Evolutionary conservation across 306 rosid species (phyloP).

Genomic region (Malus sieversii): DNA sequence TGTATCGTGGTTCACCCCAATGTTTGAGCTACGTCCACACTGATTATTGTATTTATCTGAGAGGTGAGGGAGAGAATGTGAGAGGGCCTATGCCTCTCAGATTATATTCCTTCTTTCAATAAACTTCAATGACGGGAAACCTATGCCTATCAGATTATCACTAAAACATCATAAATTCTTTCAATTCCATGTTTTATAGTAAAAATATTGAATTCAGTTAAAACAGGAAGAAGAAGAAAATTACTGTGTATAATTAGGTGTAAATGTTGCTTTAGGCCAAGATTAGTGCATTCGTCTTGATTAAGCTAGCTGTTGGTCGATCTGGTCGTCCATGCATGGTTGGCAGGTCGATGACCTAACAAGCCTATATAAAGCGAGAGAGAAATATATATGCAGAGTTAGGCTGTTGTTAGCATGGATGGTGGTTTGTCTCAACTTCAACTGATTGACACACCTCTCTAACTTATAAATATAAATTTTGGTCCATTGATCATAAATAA

Average conservation of each 20-base stretch:
- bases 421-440: conserved; percentile 16
- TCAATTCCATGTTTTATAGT: background rate
- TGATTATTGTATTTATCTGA: too few species aligned
- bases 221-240: background rate
- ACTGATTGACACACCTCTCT: background rate
- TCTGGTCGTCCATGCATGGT: conserved; percentile 2
- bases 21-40: too few species aligned
- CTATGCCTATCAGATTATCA: conserved; percentile 7
- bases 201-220: background rate
- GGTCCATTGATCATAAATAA: background rate
- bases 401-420: background rate
- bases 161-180: background rate
- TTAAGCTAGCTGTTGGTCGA: conserved; percentile 4
- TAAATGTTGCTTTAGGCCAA: background rate
- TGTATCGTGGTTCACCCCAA: too few species aligned
- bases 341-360: conserved; percentile 18
- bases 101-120: too few species aligned
- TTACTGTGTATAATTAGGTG: background rate
- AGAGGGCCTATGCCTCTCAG: too few species aligned
- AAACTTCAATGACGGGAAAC: too few species aligned
- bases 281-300: background rate
- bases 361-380: background rate
- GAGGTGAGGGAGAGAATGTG: too few species aligned
- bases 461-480: background rate
- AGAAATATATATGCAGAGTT: background rate